These are phyloP conservation scores for Cicer yamashitae DNA, from an alignment of 306 rosid species.

Conservation along the genomic window DNA sequence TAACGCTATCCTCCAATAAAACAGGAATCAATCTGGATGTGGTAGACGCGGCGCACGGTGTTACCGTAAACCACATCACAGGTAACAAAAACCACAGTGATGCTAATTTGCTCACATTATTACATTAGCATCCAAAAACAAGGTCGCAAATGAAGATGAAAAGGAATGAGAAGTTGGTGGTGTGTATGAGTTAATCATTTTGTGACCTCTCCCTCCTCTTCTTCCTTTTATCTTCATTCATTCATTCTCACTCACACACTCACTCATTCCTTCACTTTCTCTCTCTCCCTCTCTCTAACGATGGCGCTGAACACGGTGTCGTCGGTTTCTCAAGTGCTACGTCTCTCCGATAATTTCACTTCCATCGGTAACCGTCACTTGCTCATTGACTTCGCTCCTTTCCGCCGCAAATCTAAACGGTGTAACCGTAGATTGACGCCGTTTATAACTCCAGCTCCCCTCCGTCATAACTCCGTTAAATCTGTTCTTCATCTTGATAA, in stretches of 20 bases:
- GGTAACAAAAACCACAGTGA: slow-evolving; percentile 14
- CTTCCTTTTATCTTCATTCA: slow-evolving; percentile 58
- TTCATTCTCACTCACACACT: slow-evolving; percentile 42
- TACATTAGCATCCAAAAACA: neutral
- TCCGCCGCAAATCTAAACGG: slow-evolving; percentile 57
- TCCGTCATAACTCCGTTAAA: slow-evolving; percentile 58
- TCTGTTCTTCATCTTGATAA: slow-evolving; percentile 59
- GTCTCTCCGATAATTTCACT: slow-evolving; percentile 47
- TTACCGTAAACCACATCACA: slow-evolving; percentile 33
- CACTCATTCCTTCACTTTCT: slow-evolving; percentile 49
- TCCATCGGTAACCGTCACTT: slow-evolving; percentile 52
- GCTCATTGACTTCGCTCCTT: slow-evolving; percentile 61
- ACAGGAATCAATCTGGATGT: neutral
- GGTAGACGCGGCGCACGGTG: neutral
- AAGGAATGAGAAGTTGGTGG: slow-evolving; percentile 40
- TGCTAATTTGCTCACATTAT: neutral
- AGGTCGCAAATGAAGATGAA: slow-evolving; percentile 34
- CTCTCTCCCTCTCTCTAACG: slow-evolving; percentile 9
- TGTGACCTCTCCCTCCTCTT: slow-evolving; percentile 54
- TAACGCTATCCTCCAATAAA: neutral
- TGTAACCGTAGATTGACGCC: slow-evolving; percentile 51
- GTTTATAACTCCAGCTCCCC: slow-evolving; percentile 29
- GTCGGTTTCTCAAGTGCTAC: slow-evolving; percentile 59
- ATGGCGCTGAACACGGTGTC: slow-evolving; percentile 80
- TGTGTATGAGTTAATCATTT: slow-evolving; percentile 51